Evolutionary conservation across 495 filamentous ascomycete species (phyloP).

Genomic region (Penicillium diatomitis): DNA sequence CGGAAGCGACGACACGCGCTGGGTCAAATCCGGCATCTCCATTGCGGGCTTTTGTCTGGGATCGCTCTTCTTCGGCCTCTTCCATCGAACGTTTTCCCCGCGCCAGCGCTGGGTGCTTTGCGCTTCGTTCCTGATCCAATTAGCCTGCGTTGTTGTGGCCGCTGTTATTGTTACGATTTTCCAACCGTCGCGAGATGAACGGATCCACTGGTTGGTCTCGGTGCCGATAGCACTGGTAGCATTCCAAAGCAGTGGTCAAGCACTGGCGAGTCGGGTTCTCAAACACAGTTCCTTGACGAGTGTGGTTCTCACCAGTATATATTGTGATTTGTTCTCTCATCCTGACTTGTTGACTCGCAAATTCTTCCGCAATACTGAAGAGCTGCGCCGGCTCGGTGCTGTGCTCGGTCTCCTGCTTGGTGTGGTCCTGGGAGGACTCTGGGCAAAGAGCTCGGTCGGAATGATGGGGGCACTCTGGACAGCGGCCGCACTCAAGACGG

Average conservation of each 20-base stretch:
- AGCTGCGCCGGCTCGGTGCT: constrained; percentile 49
- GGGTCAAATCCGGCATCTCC: constrained; percentile 57
- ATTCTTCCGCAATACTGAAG: constrained; percentile 40
- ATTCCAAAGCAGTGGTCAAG: constrained; percentile 64
- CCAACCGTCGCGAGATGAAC: constrained; percentile 27
- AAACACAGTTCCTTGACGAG: constrained; percentile 53
- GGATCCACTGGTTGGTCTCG: constrained; percentile 46
- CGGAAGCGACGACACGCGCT: constrained; percentile 33
- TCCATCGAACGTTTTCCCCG: constrained; percentile 49
- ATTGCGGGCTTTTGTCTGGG: constrained; percentile 60
- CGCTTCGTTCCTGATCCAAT: constrained; percentile 50
- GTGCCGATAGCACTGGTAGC: constrained; percentile 55
- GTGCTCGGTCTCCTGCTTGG: constrained; percentile 50
- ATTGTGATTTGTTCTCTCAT: constrained; percentile 63
- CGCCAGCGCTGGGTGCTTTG: constrained; percentile 52
- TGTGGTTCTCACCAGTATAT: constrained; percentile 63
- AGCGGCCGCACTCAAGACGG: constrained; percentile 44
- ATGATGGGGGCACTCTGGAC: constrained; percentile 57
- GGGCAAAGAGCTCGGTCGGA: constrained; percentile 46
- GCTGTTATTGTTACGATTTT: constrained; percentile 48
- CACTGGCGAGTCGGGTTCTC: constrained; percentile 56
- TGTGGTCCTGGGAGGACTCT: constrained; percentile 49
- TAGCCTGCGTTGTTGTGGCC: constrained; percentile 42
- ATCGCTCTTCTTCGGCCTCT: constrained; percentile 51
- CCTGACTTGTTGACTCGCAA: constrained; percentile 38